Conservation (phyloP, 2,329 filamentous ascomycete genomes). For the Cladorrhinum sp. region DNA sequence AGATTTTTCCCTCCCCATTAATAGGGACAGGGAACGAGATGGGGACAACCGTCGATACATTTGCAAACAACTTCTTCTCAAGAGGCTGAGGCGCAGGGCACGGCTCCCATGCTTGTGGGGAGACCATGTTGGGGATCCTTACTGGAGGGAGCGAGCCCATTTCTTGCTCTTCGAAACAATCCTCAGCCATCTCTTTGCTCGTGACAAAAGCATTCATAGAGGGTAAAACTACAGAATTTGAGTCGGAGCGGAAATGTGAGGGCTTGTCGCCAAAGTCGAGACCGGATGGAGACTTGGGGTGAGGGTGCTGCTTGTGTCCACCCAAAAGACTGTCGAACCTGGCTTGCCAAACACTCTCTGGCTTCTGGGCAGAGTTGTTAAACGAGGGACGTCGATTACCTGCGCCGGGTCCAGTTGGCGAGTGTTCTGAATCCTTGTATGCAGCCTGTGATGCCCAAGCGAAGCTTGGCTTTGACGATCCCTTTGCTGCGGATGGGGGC, state of each 20-base stretch:
- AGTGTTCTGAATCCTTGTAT: conserved; percentile 20
- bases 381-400: conserved; percentile 1
- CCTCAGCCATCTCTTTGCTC: conserved; percentile 70
- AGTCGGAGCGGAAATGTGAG: conserved; percentile 53
- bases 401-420: background rate
- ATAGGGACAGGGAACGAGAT: conserved; percentile 28
- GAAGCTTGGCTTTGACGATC: conserved; percentile 25
- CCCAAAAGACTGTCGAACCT: conserved; percentile 77
- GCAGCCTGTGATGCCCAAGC: conserved; percentile 24
- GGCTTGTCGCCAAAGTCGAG: conserved; percentile 51
- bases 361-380: conserved; percentile 9
- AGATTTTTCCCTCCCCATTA: conserved; percentile 34
- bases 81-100: conserved; percentile 55
- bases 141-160: conserved; percentile 74
- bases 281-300: conserved; percentile 51
- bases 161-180: conserved; percentile 78
- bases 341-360: conserved; percentile 59
- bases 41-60: conserved; percentile 37
- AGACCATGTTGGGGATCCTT: conserved; percentile 61
- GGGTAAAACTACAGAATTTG: conserved; percentile 28
- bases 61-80: conserved; percentile 48
- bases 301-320: conserved; percentile 57
- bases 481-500: conserved; percentile 55
- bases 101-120: conserved; percentile 62
- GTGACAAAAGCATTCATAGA: conserved; percentile 41